Evolutionary conservation across 2,329 filamentous ascomycete genomes (phyloP), one percentile per base, ranked within the genome.

Genomic region (Botryotinia calthae): DNA sequence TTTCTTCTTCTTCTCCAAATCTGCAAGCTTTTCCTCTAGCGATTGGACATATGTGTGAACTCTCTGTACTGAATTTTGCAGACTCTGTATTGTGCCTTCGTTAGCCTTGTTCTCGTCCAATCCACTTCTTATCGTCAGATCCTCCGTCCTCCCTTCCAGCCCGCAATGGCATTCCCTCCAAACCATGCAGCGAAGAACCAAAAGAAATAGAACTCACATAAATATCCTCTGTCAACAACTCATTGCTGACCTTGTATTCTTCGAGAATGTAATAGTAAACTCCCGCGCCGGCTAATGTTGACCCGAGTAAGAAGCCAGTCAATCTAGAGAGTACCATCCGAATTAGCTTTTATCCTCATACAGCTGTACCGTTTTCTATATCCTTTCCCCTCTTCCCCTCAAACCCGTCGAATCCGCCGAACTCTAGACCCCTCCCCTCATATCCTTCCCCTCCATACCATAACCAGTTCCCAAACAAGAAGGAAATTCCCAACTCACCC

Each of bases 251-350:
- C 84, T 94, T 94, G 86, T 98, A 98, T 83, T 98, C 95, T 82
- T 95, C 90, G 79, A 98, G 85, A 77, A 97, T 89, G 83, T 98
- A 98, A 82, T 93, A 94, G 85, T 98, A 98, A 79, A 97, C 92
- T 73, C 89, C 91, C 70, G 88, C 88, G 79, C 94, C 94, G 62
- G 95, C 91, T 70, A 94, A 85, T 64, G 92, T 91, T 75, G 92
- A 90, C 77, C 95, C 95, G 76, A 96, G 86, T 68, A 98, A 90
- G 86, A 98, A 98, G 70, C 95, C 95, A 79, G 97, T 94, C 74
- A 98, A 85, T 73, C 95, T 98, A 64, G 22, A 54, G 3, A 37
- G 59, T 51, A 54, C 40, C 16, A 56, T 12, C 5, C 4, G 42
- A 14, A 40, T 68, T 58, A 68, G 65, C 48, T 14, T 25, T 40